phyloP scores from a whole-genome alignment of 257 asterid genomes.

The Penstemon davidsonii region DNA sequence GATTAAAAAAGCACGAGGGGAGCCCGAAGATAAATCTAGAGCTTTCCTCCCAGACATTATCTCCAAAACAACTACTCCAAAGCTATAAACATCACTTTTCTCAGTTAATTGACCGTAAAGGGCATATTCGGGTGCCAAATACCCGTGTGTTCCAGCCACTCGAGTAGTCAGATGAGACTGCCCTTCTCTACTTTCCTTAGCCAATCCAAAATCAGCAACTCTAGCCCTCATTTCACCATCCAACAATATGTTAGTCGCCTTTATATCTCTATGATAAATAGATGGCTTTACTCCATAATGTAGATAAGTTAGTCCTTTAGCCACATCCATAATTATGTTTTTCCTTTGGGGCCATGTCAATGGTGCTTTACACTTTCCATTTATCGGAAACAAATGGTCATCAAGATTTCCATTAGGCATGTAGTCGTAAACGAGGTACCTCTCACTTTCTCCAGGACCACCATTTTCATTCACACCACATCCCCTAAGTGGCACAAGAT shows the following conservation, averaged over 20 bases:
- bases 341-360: slow-evolving; percentile 85
- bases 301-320: slow-evolving; percentile 66
- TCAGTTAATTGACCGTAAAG: slow-evolving; percentile 87
- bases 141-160: slow-evolving; percentile 94
- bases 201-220: slow-evolving; percentile 91
- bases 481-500: slow-evolving; percentile 83
- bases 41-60: slow-evolving; percentile 93
- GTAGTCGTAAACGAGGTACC: slow-evolving; percentile 82
- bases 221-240: slow-evolving; percentile 84
- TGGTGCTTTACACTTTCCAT: slow-evolving; percentile 27
- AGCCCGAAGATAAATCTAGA: slow-evolving; percentile 61
- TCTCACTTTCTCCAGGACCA: slow-evolving; percentile 43
- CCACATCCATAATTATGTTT: slow-evolving; percentile 80
- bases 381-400: slow-evolving; percentile 53
- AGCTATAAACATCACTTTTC: slow-evolving; percentile 90
- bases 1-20: slow-evolving; percentile 53
- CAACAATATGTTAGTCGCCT: slow-evolving; percentile 79
- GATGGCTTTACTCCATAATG: slow-evolving; percentile 88
- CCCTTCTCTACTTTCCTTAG: slow-evolving; percentile 70
- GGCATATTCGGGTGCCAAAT: slow-evolving; percentile 90
- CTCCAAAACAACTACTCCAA: slow-evolving; percentile 86
- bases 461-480: slow-evolving; percentile 67
- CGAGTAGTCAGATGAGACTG: slow-evolving; percentile 86
- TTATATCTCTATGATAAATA: slow-evolving; percentile 79
- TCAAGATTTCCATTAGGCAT: slow-evolving; percentile 93